Percentiles rank a stretch among this genome's conserved stretches.
Conservation (phyloP, 2,329 filamentous ascomycete genomes). For the Pseudogymnoascus sp. region DNA sequence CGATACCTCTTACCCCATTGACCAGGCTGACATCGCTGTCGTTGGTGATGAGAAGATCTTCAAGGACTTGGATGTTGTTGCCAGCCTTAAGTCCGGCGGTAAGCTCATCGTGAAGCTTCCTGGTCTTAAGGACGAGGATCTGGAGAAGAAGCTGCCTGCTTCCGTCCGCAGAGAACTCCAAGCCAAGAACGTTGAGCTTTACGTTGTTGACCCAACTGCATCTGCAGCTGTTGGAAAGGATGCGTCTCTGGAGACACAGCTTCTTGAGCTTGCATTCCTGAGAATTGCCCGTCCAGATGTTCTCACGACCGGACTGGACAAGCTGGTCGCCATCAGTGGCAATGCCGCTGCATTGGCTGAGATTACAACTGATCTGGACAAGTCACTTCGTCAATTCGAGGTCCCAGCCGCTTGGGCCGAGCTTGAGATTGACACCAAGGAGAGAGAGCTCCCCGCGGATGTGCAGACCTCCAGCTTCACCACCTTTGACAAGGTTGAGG, state of each 20-base stretch:
- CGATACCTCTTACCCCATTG: slow-evolving; percentile 75
- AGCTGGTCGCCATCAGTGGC: slow-evolving; percentile 55
- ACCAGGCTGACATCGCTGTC: slow-evolving; percentile 69
- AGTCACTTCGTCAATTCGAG: slow-evolving; percentile 64
- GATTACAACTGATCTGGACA: slow-evolving; percentile 58
- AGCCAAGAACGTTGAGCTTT: slow-evolving; percentile 63
- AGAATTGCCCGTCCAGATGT: slow-evolving; percentile 64
- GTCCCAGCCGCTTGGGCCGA: slow-evolving; percentile 75
- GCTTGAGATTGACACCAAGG: slow-evolving; percentile 49
- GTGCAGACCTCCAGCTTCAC: slow-evolving; percentile 76
- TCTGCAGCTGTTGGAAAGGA: slow-evolving; percentile 63
- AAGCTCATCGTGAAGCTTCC: slow-evolving; percentile 69
- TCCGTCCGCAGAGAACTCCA: slow-evolving; percentile 63
- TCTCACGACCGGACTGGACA: slow-evolving; percentile 54
- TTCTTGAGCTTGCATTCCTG: slow-evolving; percentile 77
- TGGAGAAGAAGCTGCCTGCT: slow-evolving; percentile 76
- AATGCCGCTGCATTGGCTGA: slow-evolving; percentile 45
- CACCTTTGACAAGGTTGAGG: slow-evolving; percentile 67
- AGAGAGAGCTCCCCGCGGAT: slow-evolving; percentile 49
- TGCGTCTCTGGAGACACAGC: slow-evolving; percentile 50
- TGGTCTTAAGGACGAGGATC: slow-evolving; percentile 75
- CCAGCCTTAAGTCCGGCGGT: slow-evolving; percentile 61
- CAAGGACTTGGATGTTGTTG: slow-evolving; percentile 66
- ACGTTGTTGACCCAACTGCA: slow-evolving; percentile 64
- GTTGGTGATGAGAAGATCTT: slow-evolving; percentile 75